Conservation (phyloP, 257 asterid genomes). For the Solanum sejunctum region DNA sequence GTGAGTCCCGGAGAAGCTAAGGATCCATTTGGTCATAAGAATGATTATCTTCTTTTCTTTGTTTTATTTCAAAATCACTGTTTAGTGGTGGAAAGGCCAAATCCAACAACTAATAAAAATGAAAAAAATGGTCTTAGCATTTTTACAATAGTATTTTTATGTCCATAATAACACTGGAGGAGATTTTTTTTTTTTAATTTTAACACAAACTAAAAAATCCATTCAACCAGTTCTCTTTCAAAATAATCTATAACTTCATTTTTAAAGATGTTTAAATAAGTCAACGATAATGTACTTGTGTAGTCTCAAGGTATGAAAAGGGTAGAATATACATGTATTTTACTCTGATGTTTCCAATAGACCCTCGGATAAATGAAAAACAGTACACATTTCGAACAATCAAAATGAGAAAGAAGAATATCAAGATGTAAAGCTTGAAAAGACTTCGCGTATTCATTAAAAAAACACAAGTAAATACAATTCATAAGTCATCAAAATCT, state of each 20-base stretch:
- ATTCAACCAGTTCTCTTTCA: neutral
- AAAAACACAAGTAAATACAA: neutral
- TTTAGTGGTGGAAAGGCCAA: no score
- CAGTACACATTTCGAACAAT: neutral
- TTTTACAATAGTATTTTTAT: neutral
- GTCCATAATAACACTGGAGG: neutral
- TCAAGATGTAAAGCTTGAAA: neutral
- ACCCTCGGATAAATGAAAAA: no score
- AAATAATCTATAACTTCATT: no score
- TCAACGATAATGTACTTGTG: no score
- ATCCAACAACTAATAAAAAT: neutral
- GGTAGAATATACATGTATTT: no score
- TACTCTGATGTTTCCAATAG: no score
- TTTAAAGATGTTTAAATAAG: neutral
- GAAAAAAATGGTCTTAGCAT: neutral
- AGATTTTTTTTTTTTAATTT: no score
- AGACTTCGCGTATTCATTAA: neutral
- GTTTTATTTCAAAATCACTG: neutral
- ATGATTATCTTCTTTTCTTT: no score
- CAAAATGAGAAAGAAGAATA: neutral
- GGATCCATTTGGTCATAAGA: neutral
- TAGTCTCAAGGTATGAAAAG: no score
- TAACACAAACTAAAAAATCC: no score
- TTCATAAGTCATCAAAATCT: neutral
- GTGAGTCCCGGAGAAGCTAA: neutral